Conservation (phyloP, 1,284 basidiomycete species). For the Filobasidium uniguttulatum region DNA sequence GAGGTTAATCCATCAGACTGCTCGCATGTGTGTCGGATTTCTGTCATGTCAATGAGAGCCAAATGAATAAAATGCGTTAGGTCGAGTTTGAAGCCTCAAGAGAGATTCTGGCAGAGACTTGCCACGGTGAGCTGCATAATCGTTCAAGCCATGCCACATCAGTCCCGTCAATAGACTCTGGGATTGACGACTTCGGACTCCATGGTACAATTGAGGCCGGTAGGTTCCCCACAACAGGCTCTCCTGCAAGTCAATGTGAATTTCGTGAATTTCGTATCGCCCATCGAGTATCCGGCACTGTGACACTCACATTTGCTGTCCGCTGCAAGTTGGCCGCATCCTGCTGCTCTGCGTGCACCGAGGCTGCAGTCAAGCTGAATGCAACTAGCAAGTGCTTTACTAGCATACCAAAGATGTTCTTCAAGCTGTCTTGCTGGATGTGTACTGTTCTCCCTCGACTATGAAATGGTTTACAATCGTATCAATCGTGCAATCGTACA, state of each 20-base stretch:
- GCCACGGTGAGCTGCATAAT: slow-evolving; percentile 45
- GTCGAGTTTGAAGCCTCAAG: neutral
- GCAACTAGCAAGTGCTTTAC: no score
- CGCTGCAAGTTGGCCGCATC: neutral
- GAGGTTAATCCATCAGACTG: slow-evolving; percentile 64
- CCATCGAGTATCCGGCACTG: no score
- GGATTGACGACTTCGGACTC: slow-evolving; percentile 66
- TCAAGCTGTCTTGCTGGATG: no score
- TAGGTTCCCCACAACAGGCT: slow-evolving; percentile 74
- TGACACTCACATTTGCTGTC: neutral
- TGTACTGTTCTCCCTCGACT: no score
- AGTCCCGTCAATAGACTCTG: slow-evolving; percentile 80
- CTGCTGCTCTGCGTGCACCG: no score
- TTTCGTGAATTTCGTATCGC: no score
- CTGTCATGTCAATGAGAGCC: slow-evolving; percentile 37
- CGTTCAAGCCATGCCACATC: slow-evolving; percentile 76
- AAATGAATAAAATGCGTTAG: neutral
- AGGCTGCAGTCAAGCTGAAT: no score
- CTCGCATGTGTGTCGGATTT: slow-evolving; percentile 74
- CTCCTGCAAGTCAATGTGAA: slow-evolving; percentile 1
- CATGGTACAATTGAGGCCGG: slow-evolving; percentile 84
- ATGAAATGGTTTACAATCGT: no score
- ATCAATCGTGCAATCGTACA: no score
- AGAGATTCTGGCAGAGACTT: slow-evolving; percentile 3
- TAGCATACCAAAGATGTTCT: no score